Percentiles rank a stretch among this genome's conserved stretches.
These are phyloP conservation scores for Arabidopsis lyrata DNA, from an alignment of 441 rosid genomes.

Conservation along the genomic window DNA sequence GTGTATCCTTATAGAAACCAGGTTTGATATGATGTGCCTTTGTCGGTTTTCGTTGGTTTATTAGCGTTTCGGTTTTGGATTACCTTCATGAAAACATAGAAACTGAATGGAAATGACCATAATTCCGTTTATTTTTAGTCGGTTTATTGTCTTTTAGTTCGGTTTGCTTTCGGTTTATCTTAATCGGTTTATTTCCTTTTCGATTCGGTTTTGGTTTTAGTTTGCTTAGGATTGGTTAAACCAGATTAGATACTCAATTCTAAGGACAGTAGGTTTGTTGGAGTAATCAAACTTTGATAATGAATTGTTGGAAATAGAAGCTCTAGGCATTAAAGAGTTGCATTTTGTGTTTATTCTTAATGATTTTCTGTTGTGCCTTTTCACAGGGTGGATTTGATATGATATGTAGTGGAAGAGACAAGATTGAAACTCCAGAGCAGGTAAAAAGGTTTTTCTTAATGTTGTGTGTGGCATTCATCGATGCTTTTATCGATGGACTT, in stretches of 20 bases:
- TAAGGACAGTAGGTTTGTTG: not conserved
- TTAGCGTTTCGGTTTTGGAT: not conserved
- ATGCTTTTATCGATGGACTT: not conserved
- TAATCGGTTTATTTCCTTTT: not conserved
- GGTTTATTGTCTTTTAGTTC: not conserved
- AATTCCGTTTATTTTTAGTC: not conserved
- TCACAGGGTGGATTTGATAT: slow-evolving; percentile 94
- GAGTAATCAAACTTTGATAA: slow-evolving; percentile 8
- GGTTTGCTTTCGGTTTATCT: not conserved
- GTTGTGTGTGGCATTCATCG: not conserved
- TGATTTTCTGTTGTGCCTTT: not conserved
- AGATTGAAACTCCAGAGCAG: slow-evolving; percentile 97
- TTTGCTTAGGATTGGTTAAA: not conserved
- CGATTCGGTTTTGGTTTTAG: not conserved
- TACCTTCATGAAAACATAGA: not conserved
- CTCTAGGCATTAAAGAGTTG: not conserved
- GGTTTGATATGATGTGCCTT: slow-evolving; percentile 46
- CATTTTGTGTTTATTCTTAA: not conserved
- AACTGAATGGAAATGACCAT: not conserved
- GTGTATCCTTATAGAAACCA: slow-evolving; percentile 86
- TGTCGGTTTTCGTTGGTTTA: not conserved
- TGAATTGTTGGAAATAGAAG: not conserved
- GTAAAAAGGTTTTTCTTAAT: slow-evolving; percentile 42
- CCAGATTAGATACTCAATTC: not conserved
- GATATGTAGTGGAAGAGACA: slow-evolving; percentile 98